Evolutionary conservation across 805 yeast genomes (phyloP).

Genomic region (Spathaspora gorwiae): DNA sequence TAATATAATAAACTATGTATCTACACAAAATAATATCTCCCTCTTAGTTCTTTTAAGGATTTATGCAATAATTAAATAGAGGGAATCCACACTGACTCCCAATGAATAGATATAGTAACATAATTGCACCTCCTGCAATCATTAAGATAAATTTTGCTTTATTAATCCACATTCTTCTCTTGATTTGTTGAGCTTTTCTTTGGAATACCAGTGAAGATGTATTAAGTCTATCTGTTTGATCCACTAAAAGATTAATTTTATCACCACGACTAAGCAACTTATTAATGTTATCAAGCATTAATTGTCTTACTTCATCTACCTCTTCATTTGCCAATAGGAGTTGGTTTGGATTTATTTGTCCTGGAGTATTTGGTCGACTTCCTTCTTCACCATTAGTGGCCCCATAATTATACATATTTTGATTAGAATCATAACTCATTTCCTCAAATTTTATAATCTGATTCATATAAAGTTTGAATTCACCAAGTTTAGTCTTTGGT

Average conservation of each 20-base stretch:
- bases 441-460: slow-evolving; percentile 56
- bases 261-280: slow-evolving; percentile 75
- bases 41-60: not conserved
- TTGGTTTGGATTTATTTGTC: slow-evolving; percentile 32
- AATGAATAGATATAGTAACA: slow-evolving; percentile 41
- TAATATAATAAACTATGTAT: too few relatives aligned
- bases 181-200: slow-evolving; percentile 58
- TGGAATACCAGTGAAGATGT: slow-evolving; percentile 65
- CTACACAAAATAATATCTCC: not conserved
- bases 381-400: slow-evolving; percentile 17
- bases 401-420: slow-evolving; percentile 30
- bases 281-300: slow-evolving; percentile 72
- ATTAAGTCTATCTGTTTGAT: slow-evolving; percentile 72
- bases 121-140: slow-evolving; percentile 12
- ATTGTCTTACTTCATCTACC: slow-evolving; percentile 57
- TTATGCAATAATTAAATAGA: slow-evolving; percentile 34
- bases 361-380: slow-evolving; percentile 3
- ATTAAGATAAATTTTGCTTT: slow-evolving; percentile 43
- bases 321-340: slow-evolving; percentile 46
- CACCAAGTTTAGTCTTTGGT: slow-evolving; percentile 32
- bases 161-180: slow-evolving; percentile 67
- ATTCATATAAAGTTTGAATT: slow-evolving; percentile 52
- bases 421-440: slow-evolving; percentile 35
- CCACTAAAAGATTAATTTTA: slow-evolving; percentile 63
- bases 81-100: slow-evolving; percentile 56